Percentiles rank a stretch among this genome's conserved stretches.
Evolutionary conservation across 78 protist genomes (phyloP).

Genomic region (Bigelowiella natans): DNA sequence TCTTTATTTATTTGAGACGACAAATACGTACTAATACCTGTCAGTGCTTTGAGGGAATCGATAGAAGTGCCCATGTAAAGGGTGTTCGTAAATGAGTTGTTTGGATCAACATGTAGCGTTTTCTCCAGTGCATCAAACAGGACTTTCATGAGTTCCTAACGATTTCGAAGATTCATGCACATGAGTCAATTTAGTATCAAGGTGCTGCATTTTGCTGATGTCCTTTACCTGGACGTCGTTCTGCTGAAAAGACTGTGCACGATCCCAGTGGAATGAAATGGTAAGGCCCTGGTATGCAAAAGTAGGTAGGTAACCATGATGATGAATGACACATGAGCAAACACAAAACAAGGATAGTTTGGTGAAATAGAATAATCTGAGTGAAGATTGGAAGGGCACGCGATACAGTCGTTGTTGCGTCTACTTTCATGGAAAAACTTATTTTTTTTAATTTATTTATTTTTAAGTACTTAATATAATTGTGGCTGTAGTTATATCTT

Average conservation of each 20-base stretch:
- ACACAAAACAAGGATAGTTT: too few relatives aligned
- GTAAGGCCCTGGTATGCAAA: neutral
- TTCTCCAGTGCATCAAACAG: neutral
- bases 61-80: neutral
- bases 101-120: neutral
- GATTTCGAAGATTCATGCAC: too few relatives aligned
- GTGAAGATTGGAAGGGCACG: too few relatives aligned
- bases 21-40: too few relatives aligned
- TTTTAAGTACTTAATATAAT: too few relatives aligned
- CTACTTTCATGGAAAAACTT: too few relatives aligned
- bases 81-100: neutral
- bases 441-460: too few relatives aligned
- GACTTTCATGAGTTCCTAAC: neutral
- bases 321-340: neutral
- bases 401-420: too few relatives aligned
- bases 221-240: neutral
- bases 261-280: neutral
- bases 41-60: neutral
- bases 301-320: neutral
- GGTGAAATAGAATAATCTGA: too few relatives aligned
- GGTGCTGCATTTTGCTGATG: neutral
- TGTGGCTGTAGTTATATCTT: too few relatives aligned
- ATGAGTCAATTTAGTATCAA: neutral
- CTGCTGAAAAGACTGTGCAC: neutral
- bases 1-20: too few relatives aligned